These are phyloP conservation scores for Puccinellia tenuiflora DNA, from an alignment of 176 grass and related monocot species.

Conservation along the genomic window DNA sequence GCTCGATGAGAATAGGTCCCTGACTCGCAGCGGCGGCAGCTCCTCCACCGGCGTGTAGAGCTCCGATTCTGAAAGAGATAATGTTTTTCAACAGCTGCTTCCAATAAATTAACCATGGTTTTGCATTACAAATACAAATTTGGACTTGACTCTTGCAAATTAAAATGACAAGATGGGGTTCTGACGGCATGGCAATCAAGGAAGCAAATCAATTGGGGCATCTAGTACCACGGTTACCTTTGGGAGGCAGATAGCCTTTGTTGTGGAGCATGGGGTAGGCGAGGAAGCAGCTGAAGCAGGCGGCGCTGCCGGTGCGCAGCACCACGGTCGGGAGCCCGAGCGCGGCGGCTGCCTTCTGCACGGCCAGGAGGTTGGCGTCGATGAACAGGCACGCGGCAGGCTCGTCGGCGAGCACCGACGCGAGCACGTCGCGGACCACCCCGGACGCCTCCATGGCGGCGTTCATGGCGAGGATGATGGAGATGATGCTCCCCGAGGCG, in stretches of 20 bases:
- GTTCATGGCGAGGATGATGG: constrained; percentile 23
- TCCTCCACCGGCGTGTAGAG: constrained; percentile 11
- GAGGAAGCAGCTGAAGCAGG: background rate
- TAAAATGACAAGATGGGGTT: background rate
- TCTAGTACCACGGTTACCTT: no score
- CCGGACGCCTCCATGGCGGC: constrained; percentile 8
- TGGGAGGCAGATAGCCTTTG: background rate
- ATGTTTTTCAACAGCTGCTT: background rate
- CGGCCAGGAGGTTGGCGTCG: background rate
- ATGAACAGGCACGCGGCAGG: background rate
- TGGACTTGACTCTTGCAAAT: background rate
- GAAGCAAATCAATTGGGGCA: background rate
- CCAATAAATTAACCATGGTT: background rate
- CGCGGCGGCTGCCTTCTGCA: background rate
- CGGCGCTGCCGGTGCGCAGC: constrained; percentile 13
- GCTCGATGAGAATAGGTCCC: background rate
- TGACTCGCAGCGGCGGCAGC: constrained; percentile 22
- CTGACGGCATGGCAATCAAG: background rate
- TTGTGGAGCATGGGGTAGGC: constrained; percentile 1
- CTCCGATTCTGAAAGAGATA: background rate
- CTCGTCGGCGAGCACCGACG: background rate
- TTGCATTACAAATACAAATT: no score
- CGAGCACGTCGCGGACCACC: background rate
- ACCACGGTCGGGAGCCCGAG: background rate
- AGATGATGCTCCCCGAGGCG: background rate